Evolutionary conservation across 2,329 filamentous ascomycete species (phyloP).

Genomic region (Colletotrichum sp.): DNA sequence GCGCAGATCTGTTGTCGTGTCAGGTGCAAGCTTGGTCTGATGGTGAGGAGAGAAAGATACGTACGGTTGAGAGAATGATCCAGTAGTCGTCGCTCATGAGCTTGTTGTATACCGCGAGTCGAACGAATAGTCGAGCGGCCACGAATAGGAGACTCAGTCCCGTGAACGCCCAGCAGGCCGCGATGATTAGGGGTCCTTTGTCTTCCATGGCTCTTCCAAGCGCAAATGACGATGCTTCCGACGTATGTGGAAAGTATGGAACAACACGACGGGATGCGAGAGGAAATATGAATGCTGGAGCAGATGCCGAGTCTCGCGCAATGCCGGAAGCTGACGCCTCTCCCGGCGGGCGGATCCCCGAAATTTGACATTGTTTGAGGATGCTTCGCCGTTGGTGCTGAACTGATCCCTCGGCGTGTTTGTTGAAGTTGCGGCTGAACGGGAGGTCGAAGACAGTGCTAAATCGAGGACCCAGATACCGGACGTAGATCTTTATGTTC

Average conservation of each 20-base stretch:
- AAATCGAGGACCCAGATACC: not conserved
- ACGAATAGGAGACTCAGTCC: slow-evolving; percentile 21
- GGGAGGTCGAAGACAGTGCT: not conserved
- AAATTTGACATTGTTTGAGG: not conserved
- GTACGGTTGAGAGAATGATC: slow-evolving; percentile 6
- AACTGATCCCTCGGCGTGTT: not conserved
- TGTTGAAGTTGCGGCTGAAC: not conserved
- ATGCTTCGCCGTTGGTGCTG: not conserved
- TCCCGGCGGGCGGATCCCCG: not conserved
- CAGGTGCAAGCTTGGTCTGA: not conserved
- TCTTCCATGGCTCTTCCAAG: slow-evolving; percentile 5
- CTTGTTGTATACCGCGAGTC: slow-evolving; percentile 11
- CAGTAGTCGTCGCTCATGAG: slow-evolving; percentile 24
- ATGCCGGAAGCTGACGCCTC: not conserved
- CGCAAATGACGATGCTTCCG: not conserved
- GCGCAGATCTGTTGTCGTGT: not conserved
- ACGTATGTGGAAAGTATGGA: not conserved
- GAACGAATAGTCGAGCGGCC: slow-evolving; percentile 14
- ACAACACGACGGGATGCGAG: not conserved
- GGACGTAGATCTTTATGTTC: not conserved
- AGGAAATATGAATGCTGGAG: not conserved
- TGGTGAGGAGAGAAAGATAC: not conserved
- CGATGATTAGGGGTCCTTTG: slow-evolving; percentile 23
- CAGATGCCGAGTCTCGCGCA: not conserved
- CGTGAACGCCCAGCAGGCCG: slow-evolving; percentile 23